These are phyloP conservation scores for Dentiscutata heterogama DNA, from an alignment of 371 early-diverging fungal species.

Conservation along the genomic window DNA sequence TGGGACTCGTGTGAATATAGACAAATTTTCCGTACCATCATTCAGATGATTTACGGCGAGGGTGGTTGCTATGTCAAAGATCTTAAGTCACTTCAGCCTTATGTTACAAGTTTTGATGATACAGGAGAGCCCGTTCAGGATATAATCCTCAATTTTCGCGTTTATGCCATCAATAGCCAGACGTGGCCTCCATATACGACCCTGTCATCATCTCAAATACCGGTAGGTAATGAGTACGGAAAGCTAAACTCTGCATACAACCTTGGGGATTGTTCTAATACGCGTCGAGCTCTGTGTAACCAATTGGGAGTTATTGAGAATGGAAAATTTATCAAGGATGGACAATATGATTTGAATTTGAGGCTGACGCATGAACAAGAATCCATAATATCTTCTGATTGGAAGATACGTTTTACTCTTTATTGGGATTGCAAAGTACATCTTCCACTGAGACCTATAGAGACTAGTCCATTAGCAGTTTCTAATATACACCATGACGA, in stretches of 20 bases:
- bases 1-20: slow-evolving; percentile 15
- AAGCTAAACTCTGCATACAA: background rate
- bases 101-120: background rate
- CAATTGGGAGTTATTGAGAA: slow-evolving; percentile 6
- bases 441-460: background rate
- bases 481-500: background rate
- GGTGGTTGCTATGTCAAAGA: background rate
- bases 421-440: slow-evolving; percentile 39
- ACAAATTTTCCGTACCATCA: background rate
- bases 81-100: background rate
- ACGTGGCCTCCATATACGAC: slow-evolving; percentile 6
- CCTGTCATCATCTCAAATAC: background rate
- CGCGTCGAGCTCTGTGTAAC: slow-evolving; percentile 11
- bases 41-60: background rate
- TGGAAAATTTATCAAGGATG: slow-evolving; percentile 36
- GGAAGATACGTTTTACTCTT: slow-evolving; percentile 25
- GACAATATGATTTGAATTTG: slow-evolving; percentile 21
- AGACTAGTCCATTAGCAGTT: no score
- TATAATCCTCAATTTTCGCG: slow-evolving; percentile 14
- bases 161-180: slow-evolving; percentile 24
- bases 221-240: background rate
- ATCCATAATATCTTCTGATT: slow-evolving; percentile 23
- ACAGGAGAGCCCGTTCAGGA: background rate
- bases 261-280: slow-evolving; percentile 2
- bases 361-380: background rate